Conservation (phyloP, 2,329 filamentous ascomycete species). For the Fusarium scirpi region DNA sequence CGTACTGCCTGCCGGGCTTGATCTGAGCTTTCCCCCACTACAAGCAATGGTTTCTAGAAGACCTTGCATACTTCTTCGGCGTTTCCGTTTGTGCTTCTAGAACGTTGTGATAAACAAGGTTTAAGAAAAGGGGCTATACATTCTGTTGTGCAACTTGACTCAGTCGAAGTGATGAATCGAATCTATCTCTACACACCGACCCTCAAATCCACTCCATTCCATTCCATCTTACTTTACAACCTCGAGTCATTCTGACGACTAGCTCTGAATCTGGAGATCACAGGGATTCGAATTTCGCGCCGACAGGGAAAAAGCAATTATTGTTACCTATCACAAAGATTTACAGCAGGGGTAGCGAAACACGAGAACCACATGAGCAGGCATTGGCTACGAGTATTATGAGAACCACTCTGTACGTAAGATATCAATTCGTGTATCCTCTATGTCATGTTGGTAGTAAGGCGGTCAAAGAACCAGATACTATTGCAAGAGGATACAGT, state of each 20-base stretch:
- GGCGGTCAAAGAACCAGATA: constrained; percentile 5
- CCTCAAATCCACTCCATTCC: background rate
- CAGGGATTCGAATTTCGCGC: constrained; percentile 3
- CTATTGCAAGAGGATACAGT: background rate
- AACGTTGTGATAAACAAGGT: background rate
- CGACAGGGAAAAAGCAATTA: constrained; percentile 17
- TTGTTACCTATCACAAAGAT: constrained; percentile 15
- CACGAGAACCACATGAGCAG: constrained; percentile 14
- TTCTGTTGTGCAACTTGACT: constrained; percentile 5
- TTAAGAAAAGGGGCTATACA: background rate
- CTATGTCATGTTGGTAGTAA: background rate
- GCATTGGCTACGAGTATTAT: constrained; percentile 2
- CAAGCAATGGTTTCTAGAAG: constrained; percentile 24
- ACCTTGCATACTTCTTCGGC: constrained; percentile 12
- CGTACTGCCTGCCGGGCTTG: background rate
- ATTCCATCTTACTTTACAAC: background rate
- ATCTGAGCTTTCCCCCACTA: background rate
- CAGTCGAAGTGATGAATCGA: background rate
- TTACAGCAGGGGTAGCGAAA: constrained; percentile 17
- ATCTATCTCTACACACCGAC: background rate
- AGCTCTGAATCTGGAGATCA: background rate
- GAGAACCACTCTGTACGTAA: background rate
- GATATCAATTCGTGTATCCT: background rate
- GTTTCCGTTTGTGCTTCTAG: constrained; percentile 22
- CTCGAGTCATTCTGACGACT: constrained; percentile 16